phyloP scores from a whole-genome alignment of 78 protist species.

The Capsaspora owczarzaki region DNA sequence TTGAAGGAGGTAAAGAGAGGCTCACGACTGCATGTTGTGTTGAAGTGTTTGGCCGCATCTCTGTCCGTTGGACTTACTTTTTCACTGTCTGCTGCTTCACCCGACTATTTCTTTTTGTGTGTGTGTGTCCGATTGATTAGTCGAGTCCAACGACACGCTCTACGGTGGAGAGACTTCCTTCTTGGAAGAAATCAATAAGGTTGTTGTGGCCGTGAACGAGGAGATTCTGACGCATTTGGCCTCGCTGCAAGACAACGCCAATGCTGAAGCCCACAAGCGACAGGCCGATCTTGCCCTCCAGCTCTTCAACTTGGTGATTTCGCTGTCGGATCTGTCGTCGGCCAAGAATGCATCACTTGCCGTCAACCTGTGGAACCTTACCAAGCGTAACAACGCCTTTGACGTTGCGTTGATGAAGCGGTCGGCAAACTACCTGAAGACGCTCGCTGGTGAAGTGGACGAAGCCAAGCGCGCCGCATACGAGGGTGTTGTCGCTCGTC shows the following conservation, averaged over 20 bases:
- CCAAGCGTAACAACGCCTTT: not conserved
- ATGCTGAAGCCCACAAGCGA: not conserved
- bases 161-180: not conserved
- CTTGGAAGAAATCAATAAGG: not conserved
- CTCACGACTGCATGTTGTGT: too few species aligned
- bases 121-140: not conserved
- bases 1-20: not conserved
- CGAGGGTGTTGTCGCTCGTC: too few species aligned
- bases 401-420: too few species aligned
- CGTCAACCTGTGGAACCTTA: not conserved
- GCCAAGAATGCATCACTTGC: not conserved
- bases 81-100: not conserved
- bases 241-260: not conserved
- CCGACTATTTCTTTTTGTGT: not conserved
- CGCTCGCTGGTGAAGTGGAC: too few species aligned
- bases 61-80: not conserved
- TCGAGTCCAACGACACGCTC: conserved; percentile 10
- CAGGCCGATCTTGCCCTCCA: not conserved
- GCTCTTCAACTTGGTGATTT: not conserved
- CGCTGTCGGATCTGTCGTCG: not conserved
- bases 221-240: not conserved
- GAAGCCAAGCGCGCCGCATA: too few species aligned
- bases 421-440: too few species aligned
- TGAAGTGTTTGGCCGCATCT: not conserved
- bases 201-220: too few species aligned